Conservation (phyloP, 345 rosid species). For the Laguncularia racemosa region DNA sequence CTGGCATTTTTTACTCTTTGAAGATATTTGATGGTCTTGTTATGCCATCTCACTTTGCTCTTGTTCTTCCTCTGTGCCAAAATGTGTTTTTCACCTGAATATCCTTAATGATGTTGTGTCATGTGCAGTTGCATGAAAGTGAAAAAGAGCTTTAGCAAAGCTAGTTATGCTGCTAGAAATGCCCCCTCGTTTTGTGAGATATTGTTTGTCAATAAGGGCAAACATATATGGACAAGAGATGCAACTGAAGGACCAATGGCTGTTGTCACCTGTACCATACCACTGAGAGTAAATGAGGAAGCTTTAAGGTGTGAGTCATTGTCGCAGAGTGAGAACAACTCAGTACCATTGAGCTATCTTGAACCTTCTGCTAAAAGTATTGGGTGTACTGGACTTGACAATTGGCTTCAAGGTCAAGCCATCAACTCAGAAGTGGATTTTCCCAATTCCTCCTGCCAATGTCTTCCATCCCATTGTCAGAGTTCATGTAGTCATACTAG, state of each 20-base stretch:
- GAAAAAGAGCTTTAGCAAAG: conserved; percentile 43
- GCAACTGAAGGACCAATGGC: conserved; percentile 26
- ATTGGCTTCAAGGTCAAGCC: conserved; percentile 22
- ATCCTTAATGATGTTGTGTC: conserved; percentile 1
- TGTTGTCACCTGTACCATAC: conserved; percentile 8
- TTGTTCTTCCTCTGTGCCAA: background rate
- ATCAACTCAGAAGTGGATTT: conserved; percentile 10
- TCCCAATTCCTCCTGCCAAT: conserved; percentile 14
- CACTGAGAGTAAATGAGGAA: conserved; percentile 7
- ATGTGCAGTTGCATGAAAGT: conserved; percentile 43
- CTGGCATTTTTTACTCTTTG: background rate
- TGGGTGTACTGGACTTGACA: conserved; percentile 12
- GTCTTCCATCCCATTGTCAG: conserved; percentile 7
- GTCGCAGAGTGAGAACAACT: conserved; percentile 6
- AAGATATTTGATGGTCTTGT: background rate
- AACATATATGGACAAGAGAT: conserved; percentile 47
- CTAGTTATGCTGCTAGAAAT: conserved; percentile 34
- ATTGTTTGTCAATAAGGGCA: conserved; percentile 61
- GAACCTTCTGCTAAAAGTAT: conserved; percentile 19
- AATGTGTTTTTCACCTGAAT: background rate
- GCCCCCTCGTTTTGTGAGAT: conserved; percentile 55
- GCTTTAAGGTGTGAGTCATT: conserved; percentile 22
- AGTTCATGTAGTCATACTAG: conserved; percentile 19
- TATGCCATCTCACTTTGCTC: background rate
- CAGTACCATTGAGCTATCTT: conserved; percentile 8